Percentiles rank a stretch among this genome's conserved stretches.
Conservation (phyloP, 1,139 yeast genomes). For the Scheffersomyces stambukii region DNA sequence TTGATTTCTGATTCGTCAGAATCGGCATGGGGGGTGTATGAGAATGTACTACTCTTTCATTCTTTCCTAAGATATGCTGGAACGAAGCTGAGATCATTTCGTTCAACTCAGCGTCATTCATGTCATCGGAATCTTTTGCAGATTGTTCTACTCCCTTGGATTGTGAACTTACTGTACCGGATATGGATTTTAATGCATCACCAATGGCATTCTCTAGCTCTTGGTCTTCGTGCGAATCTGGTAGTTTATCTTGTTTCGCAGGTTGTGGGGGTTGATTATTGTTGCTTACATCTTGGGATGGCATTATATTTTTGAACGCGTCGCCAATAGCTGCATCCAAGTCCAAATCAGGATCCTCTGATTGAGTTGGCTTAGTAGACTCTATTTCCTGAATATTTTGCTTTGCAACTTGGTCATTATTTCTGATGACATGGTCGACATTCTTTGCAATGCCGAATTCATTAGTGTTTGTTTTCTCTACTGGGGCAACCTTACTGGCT, state of each 20-base stretch:
- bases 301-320: conserved; percentile 13
- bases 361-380: too few relatives aligned
- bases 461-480: neutral
- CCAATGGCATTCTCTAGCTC: conserved; percentile 23
- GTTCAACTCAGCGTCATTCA: conserved; percentile 11
- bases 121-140: too few relatives aligned
- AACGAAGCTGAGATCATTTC: conserved; percentile 16
- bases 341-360: conserved; percentile 11
- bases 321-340: conserved; percentile 22
- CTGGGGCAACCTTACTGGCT: too few relatives aligned
- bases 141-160: conserved; percentile 1
- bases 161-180: conserved; percentile 7
- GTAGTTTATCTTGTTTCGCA: too few relatives aligned
- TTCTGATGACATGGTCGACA: too few relatives aligned
- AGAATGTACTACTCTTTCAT: too few relatives aligned
- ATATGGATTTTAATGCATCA: conserved; percentile 18
- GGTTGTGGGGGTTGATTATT: too few relatives aligned
- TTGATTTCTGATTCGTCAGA: neutral
- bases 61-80: too few relatives aligned
- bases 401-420: conserved; percentile 1
- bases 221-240: conserved; percentile 12
- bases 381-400: too few relatives aligned
- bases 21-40: too few relatives aligned
- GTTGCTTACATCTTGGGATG: neutral
- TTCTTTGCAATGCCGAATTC: neutral